These are phyloP conservation scores for Chrysosporium queenslandicum DNA, from an alignment of 2,329 filamentous ascomycete species.

Conservation along the genomic window DNA sequence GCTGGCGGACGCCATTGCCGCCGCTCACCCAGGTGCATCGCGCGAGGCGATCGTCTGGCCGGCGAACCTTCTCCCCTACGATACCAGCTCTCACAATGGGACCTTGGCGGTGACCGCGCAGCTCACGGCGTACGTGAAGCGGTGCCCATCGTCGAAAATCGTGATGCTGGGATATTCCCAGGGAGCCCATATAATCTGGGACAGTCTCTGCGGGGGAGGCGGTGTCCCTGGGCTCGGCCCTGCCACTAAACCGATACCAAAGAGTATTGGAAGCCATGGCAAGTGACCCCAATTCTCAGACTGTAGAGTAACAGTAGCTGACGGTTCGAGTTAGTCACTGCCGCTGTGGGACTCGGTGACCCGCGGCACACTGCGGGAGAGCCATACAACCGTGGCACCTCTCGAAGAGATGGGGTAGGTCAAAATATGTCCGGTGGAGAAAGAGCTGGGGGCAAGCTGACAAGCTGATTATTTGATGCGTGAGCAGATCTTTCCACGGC, in stretches of 20 bases:
- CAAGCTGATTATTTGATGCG: neutral
- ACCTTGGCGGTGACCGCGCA: constrained; percentile 3
- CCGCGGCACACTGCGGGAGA: neutral
- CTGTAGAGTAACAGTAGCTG: neutral
- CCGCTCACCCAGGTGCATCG: neutral
- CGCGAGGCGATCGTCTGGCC: constrained; percentile 11
- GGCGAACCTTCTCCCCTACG: constrained; percentile 11
- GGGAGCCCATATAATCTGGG: constrained; percentile 13
- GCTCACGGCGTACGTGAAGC: constrained; percentile 8
- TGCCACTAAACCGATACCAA: neutral
- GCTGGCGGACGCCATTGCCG: neutral
- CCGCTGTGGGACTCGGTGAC: constrained; percentile 11
- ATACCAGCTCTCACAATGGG: constrained; percentile 9
- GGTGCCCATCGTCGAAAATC: constrained; percentile 11
- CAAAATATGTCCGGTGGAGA: neutral
- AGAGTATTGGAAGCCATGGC: constrained; percentile 4
- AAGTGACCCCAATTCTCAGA: neutral
- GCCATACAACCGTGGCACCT: constrained; percentile 12
- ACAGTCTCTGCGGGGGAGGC: constrained; percentile 12
- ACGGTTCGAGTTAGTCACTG: constrained; percentile 7
- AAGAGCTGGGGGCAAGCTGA: too few relatives aligned
- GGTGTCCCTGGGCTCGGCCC: constrained; percentile 1
- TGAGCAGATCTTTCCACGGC: constrained; percentile 13
- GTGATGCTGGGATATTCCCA: constrained; percentile 15
- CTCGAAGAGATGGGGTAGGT: constrained; percentile 10